Base-by-base conservation (phyloP, 352 stramenopile species). In the Phytophthora constricta region DNA sequence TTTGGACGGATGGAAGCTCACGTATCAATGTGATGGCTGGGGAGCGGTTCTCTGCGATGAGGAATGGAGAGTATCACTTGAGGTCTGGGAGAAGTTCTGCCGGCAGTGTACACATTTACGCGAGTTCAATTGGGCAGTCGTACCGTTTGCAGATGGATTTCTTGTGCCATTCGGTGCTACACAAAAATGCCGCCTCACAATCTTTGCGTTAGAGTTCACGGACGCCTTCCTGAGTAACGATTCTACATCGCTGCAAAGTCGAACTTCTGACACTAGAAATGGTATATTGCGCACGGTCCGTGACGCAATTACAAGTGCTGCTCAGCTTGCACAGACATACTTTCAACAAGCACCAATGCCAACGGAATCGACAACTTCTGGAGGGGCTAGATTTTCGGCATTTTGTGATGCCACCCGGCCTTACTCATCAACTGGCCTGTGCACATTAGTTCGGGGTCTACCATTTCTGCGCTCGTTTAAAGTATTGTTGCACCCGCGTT, bases 121-220 rank as follows among this genome's bases (percentile, higher is more conserved):
- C 2, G 79, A 87, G 62, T 90, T 90, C 61, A 87, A 87, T 56
- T 87, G 79, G 77, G 68, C 65, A 0, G 77, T 86, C 25, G 79
- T 82, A 19, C 81, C 81, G 11, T 86, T 84, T 45, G 76, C 65
- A 0, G 81, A 87, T 19, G 66, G 58, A 0, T 90, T 87, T 55
- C 72, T 90, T 14, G 55, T 66, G 16, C 68, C 77, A 16, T 90
- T 89, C 26, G 76, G 76, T 1, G 64, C 68, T 1, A 73, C 71
- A 3, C 58, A 62, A 9, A 89, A 86, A 58, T 72, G 48, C 22
- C 71, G 72, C 16, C 65, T 89, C 16, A 77, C 71, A 9, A 68
- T 80, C 8, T 14, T 82, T 17, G 58, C 62, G 25, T 65, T 84
- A 31, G 73, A 84, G 46, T 82, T 84, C 51, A 70, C 74, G 17